Evolutionary conservation across 2,329 filamentous ascomycete genomes (phyloP), one percentile per base, ranked within the genome.

Genomic region (Macrophomina pseudophaseolina): DNA sequence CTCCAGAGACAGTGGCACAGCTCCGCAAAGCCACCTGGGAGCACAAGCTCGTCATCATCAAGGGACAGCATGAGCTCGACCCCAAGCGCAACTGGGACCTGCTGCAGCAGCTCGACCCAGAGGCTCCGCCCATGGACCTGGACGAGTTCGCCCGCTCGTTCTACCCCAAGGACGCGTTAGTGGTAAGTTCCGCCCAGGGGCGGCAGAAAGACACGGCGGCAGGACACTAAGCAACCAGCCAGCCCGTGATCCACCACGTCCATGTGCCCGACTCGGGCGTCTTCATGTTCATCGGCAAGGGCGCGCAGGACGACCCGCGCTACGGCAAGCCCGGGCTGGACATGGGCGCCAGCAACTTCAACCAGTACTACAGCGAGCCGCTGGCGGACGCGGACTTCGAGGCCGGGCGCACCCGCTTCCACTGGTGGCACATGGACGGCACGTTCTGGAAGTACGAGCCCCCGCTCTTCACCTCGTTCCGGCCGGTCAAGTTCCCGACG

Each of bases 71-170:
- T 32, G 67, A 80, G 42, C 74, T 83, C 0, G 69, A 71, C 8
- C 80, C 81, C 2, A 73, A 74, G 42, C 81, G 82, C 70, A 80
- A 83, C 56, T 83, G 80, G 81, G 80, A 82, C 53, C 72, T 83
- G 1, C 79, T 83, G 11, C n/a, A 51, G 46, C 75, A 79, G 5
- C 80, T 83, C 65, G 81, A 83, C 53, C 80, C 80, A 0, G 67
- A 74, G 5, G 80, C 81, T 8, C 74, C 76, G 1, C 71, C 78
- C 46, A 74, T 83, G 1, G 79, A 82, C 69, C 80, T 78, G 3
- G 80, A 82, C 65, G 81, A 80, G 6, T 76, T 79, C 46, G 59
- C 81, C 9, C 78, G 80, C 65, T 76, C 77, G 1, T 82, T 82
- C 69, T 74, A 79, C 35, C 77, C 76, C 56, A 75, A 76, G 51